Conservation (phyloP, 108 stramenopile genomes). For the Aurantiochytrium sp. region DNA sequence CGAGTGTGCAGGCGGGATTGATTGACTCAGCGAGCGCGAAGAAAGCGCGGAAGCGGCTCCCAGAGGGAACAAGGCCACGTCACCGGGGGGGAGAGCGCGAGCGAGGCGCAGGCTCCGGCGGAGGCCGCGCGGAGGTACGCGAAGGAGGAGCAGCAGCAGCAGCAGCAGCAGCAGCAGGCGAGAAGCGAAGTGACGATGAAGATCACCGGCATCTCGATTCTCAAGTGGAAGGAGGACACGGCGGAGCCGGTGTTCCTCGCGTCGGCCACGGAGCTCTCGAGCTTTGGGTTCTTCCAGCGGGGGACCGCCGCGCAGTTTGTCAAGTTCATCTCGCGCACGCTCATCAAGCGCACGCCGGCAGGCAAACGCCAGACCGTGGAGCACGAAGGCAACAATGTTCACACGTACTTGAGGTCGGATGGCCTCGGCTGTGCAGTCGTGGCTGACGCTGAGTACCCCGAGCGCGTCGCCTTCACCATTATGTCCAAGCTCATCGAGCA, state of each 20-base stretch:
- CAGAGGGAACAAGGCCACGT: too few species aligned
- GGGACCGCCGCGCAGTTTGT: slow-evolving; percentile 69
- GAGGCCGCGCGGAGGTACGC: too few species aligned
- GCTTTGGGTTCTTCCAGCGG: slow-evolving; percentile 75
- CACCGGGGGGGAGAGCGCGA: too few species aligned
- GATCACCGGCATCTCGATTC: slow-evolving; percentile 68
- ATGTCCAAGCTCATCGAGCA: slow-evolving; percentile 88
- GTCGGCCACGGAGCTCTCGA: slow-evolving; percentile 64
- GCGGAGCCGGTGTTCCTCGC: slow-evolving; percentile 65
- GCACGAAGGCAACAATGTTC: slow-evolving; percentile 93
- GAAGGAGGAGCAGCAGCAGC: too few species aligned
- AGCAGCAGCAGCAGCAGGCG: too few species aligned
- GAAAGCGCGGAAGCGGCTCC: too few species aligned
- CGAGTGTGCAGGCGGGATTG: too few species aligned
- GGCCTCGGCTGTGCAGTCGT: slow-evolving; percentile 84
- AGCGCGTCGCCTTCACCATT: slow-evolving; percentile 92
- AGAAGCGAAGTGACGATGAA: slow-evolving; percentile 42
- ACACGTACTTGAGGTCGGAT: slow-evolving; percentile 89
- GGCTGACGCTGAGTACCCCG: slow-evolving; percentile 92
- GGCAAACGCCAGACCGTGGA: slow-evolving; percentile 96
- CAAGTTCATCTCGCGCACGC: slow-evolving; percentile 91
- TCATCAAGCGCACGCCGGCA: slow-evolving; percentile 84
- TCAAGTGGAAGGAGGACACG: slow-evolving; percentile 56
- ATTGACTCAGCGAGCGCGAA: too few species aligned
- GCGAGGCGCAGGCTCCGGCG: too few species aligned